Evolutionary conservation across 2,329 filamentous ascomycete species (phyloP).

Genomic region (Ophiostoma sp.): DNA sequence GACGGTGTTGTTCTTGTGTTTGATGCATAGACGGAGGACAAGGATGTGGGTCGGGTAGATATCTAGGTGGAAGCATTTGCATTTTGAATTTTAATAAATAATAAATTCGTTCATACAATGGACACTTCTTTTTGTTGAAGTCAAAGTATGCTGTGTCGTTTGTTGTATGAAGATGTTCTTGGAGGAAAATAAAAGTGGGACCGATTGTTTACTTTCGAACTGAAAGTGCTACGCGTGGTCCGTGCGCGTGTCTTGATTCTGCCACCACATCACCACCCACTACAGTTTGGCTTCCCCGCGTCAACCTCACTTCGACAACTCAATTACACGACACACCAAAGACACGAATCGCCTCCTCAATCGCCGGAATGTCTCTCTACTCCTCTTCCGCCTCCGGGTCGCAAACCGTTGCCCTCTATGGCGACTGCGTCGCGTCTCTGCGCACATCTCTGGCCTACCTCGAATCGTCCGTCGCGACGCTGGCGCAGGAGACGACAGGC

Average conservation of each 20-base stretch:
- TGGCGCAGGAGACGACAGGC: constrained; percentile 46
- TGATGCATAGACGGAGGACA: constrained; percentile 46
- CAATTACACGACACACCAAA: not conserved
- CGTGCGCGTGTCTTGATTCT: not conserved
- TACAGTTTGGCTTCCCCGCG: not conserved
- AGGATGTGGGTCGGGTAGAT: not conserved
- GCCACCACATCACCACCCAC: not conserved
- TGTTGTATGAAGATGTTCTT: not conserved
- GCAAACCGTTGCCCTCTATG: constrained; percentile 40
- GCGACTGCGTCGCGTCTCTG: constrained; percentile 60
- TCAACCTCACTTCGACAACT: not conserved
- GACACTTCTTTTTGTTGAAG: no score
- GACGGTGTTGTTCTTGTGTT: constrained; percentile 72
- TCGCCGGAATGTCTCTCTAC: not conserved
- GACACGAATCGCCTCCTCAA: not conserved
- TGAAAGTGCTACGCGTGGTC: not conserved
- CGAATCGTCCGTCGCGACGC: constrained; percentile 59
- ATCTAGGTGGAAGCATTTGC: not conserved
- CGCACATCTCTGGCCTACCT: constrained; percentile 62
- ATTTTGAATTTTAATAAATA: not conserved
- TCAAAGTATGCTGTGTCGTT: not conserved
- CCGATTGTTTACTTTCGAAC: not conserved
- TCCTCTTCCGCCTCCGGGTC: not conserved
- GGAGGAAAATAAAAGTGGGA: not conserved
- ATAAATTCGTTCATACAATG: not conserved